Percentiles rank a stretch among this genome's conserved stretches.
phyloP scores from a whole-genome alignment of 345 rosid genomes.

The Mercurialis annua region DNA sequence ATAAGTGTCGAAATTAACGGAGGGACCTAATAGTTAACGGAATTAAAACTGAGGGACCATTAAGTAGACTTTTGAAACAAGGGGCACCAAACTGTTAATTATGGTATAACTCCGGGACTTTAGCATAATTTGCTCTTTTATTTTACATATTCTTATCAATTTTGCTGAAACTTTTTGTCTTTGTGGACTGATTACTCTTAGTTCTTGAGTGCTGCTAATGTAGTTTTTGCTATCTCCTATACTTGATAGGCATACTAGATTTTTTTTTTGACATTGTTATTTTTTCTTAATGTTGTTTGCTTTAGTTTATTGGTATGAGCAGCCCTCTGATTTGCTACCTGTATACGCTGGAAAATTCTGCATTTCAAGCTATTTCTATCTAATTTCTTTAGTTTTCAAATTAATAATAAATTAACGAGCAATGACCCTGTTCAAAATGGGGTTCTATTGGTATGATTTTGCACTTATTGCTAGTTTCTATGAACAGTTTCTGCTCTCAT shows the following conservation, averaged over 20 bases:
- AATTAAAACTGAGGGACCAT: no score
- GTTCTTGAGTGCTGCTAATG: neutral
- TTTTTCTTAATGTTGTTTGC: neutral
- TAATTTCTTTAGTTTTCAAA: neutral
- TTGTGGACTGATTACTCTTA: neutral
- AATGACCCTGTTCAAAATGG: no score
- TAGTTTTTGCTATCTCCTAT: neutral
- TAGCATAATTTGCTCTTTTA: no score
- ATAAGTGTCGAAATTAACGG: no score
- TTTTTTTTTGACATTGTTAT: neutral
- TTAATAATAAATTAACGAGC: neutral
- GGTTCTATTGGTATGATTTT: neutral
- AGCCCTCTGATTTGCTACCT: neutral
- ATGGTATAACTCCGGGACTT: no score
- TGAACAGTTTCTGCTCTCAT: conserved; percentile 54
- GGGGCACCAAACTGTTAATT: no score
- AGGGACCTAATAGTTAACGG: no score
- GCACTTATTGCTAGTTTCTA: neutral
- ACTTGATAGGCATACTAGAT: neutral
- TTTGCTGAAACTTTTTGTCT: neutral
- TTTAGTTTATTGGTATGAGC: neutral
- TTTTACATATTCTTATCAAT: no score
- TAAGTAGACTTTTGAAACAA: no score
- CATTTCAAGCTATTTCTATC: neutral
- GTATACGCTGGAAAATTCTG: neutral